Percentiles rank a stretch among this genome's conserved stretches.
Conservation (phyloP, 1,284 basidiomycete genomes). For the Leccinum huronense region DNA sequence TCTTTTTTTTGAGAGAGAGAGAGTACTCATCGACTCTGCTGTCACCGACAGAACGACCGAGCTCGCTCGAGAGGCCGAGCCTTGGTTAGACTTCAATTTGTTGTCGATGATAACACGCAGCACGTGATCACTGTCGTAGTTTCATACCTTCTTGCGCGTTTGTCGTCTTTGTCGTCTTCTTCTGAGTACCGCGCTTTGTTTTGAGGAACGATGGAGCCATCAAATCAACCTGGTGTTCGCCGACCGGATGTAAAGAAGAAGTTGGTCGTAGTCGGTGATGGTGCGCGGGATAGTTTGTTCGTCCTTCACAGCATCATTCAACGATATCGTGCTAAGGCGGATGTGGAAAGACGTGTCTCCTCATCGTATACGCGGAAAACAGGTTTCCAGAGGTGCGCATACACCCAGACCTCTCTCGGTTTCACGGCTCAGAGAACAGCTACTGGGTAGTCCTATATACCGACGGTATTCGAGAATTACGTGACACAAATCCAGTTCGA, state of each 20-base stretch:
- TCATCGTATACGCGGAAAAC: constrained; percentile 96
- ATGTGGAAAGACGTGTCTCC: constrained; percentile 87
- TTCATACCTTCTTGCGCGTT: not conserved
- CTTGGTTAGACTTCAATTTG: too few relatives aligned
- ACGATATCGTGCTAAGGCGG: constrained; percentile 50
- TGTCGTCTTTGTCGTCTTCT: not conserved
- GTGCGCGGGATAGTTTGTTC: constrained; percentile 50
- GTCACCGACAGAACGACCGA: not conserved
- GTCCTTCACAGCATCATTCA: constrained; percentile 35
- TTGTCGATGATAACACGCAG: not conserved
- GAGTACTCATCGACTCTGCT: not conserved
- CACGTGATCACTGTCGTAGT: constrained; percentile 23
- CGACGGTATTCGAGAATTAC: constrained; percentile 98
- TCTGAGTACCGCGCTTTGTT: constrained; percentile 1
- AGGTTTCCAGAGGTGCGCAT: constrained; percentile 89
- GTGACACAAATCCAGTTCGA: constrained; percentile 89
- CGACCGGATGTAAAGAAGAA: constrained; percentile 85
- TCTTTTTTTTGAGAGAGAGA: not conserved
- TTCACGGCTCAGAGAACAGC: constrained; percentile 14
- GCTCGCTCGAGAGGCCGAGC: not conserved
- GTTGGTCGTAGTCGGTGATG: constrained; percentile 88
- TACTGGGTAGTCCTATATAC: constrained; percentile 82
- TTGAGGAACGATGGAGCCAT: constrained; percentile 24
- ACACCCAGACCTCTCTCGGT: constrained; percentile 11
- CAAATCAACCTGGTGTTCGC: constrained; percentile 30